These are phyloP conservation scores for Phylloporus rhodoxanthus DNA, from an alignment of 768 basidiomycete genomes.

Conservation along the genomic window DNA sequence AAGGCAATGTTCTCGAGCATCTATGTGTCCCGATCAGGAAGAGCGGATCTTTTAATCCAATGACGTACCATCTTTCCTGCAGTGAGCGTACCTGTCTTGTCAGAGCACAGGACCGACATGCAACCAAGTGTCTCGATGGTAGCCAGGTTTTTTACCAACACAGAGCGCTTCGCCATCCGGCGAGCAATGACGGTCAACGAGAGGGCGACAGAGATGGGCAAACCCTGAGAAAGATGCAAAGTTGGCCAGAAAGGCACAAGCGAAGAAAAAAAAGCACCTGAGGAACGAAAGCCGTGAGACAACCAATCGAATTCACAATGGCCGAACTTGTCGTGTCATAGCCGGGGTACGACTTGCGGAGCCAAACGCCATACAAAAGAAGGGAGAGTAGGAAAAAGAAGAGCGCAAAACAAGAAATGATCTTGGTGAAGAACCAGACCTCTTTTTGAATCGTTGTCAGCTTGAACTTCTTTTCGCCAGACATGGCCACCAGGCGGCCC, in stretches of 20 bases:
- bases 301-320: slow-evolving; percentile 37
- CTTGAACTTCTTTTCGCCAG: slow-evolving; percentile 41
- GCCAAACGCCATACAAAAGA: slow-evolving; percentile 40
- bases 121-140: slow-evolving; percentile 51
- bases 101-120: slow-evolving; percentile 50
- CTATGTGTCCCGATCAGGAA: slow-evolving; percentile 16
- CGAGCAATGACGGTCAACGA: slow-evolving; percentile 29
- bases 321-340: slow-evolving; percentile 31
- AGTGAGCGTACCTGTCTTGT: slow-evolving; percentile 51
- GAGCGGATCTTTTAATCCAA: slow-evolving; percentile 9
- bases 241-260: neutral
- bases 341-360: slow-evolving; percentile 29
- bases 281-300: slow-evolving; percentile 38
- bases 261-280: slow-evolving; percentile 20
- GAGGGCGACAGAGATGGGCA: slow-evolving; percentile 42
- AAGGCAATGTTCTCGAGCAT: slow-evolving; percentile 37
- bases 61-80: slow-evolving; percentile 46
- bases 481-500: slow-evolving; percentile 53
- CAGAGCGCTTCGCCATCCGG: slow-evolving; percentile 14
- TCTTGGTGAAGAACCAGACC: slow-evolving; percentile 48
- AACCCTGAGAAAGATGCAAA: slow-evolving; percentile 24
- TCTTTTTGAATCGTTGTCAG: slow-evolving; percentile 44
- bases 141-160: slow-evolving; percentile 43
- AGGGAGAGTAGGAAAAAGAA: slow-evolving; percentile 34
- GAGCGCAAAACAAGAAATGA: slow-evolving; percentile 40